These are phyloP conservation scores for Cucumis sativus DNA, from an alignment of 306 rosid species.

Conservation along the genomic window DNA sequence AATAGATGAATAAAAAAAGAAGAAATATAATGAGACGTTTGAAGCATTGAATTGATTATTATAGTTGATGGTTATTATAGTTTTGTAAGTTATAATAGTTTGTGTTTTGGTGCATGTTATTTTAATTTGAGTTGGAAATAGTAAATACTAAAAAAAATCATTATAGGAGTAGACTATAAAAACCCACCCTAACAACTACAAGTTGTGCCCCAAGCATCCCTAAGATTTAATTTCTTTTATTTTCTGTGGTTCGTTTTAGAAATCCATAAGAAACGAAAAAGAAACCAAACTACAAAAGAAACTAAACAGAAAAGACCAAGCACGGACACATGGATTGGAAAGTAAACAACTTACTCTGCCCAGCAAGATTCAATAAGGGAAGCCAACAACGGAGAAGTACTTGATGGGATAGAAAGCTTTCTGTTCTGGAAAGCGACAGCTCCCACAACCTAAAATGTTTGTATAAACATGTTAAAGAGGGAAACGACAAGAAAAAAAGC, in stretches of 20 bases:
- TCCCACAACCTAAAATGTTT: constrained; percentile 75
- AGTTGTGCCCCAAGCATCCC: too few relatives aligned
- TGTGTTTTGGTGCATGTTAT: too few relatives aligned
- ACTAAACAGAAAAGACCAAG: neutral
- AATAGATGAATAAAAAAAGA: too few relatives aligned
- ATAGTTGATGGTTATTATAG: too few relatives aligned
- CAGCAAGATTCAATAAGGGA: constrained; percentile 94
- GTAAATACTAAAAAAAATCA: too few relatives aligned
- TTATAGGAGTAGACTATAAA: too few relatives aligned
- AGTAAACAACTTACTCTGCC: constrained; percentile 59
- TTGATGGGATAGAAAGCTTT: constrained; percentile 61
- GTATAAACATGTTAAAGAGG: constrained; percentile 2
- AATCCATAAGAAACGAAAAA: neutral
- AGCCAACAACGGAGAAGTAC: constrained; percentile 55
- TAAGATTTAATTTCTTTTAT: neutral
- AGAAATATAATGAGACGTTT: too few relatives aligned
- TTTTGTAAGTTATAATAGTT: too few relatives aligned
- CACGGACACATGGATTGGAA: neutral
- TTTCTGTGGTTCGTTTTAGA: neutral
- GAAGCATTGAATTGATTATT: too few relatives aligned
- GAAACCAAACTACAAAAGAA: neutral
- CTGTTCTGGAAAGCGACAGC: constrained; percentile 96
- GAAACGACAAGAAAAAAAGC: neutral
- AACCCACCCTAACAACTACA: too few relatives aligned
- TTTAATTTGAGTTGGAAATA: too few relatives aligned